Evolutionary conservation across 1,284 basidiomycete genomes (phyloP).

Genomic region (Cryptococcus sp.): DNA sequence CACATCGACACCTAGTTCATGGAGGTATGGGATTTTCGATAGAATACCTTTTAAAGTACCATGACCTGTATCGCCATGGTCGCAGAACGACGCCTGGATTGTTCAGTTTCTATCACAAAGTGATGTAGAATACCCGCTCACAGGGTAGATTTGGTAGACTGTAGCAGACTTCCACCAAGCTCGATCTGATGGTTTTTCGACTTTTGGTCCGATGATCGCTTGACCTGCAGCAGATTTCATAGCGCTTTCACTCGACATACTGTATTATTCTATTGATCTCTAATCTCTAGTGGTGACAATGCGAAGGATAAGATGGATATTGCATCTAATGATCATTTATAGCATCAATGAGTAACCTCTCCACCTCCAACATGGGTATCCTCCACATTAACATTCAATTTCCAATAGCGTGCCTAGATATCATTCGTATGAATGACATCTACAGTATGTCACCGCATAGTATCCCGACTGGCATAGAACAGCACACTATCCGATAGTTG

Average conservation of each 20-base stretch:
- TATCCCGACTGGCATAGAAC: background rate
- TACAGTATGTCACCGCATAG: no score
- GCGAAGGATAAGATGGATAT: no score
- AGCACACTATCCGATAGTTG: background rate
- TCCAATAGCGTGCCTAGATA: no score
- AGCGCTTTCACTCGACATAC: no score
- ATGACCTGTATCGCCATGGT: conserved; percentile 34
- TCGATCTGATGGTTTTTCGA: conserved; percentile 18
- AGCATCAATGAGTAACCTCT: no score
- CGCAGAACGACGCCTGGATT: conserved; percentile 24
- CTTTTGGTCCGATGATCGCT: conserved; percentile 3
- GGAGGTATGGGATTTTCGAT: conserved; percentile 48
- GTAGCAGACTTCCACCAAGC: conserved; percentile 41
- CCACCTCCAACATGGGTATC: no score
- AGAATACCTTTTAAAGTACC: conserved; percentile 50
- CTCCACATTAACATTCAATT: no score
- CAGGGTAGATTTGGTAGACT: conserved; percentile 31
- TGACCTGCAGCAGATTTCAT: no score
- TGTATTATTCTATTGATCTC: no score
- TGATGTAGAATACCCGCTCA: conserved; percentile 5
- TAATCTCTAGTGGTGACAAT: no score
- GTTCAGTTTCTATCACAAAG: background rate
- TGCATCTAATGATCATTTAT: no score
- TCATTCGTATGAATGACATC: no score
- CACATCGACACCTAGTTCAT: conserved; percentile 49